These are phyloP conservation scores for Wallacemonas sp. DNA, from an alignment of 208 protist genomes.

Conservation along the genomic window DNA sequence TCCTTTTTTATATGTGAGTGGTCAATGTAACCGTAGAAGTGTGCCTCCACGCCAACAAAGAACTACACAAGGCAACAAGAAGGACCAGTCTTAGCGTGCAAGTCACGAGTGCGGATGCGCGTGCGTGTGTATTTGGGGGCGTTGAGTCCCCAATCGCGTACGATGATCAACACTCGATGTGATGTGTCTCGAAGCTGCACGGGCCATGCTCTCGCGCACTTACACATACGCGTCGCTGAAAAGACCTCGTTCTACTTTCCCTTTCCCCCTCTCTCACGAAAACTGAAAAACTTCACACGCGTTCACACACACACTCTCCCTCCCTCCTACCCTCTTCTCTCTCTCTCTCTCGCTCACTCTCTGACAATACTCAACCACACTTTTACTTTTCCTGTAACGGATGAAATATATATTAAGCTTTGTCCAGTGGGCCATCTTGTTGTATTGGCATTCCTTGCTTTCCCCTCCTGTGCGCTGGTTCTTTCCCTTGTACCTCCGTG, in stretches of 20 bases:
- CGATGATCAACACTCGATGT: no score
- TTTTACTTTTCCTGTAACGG: neutral
- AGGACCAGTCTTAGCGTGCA: no score
- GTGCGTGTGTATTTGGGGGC: neutral
- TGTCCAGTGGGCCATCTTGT: neutral
- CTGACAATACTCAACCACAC: neutral
- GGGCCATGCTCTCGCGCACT: neutral
- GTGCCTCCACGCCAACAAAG: no score
- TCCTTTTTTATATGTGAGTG: conserved; percentile 7
- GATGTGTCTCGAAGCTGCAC: no score
- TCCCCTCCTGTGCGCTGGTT: neutral
- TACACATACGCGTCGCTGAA: neutral
- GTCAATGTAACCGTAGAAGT: neutral
- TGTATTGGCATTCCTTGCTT: neutral
- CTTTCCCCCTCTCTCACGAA: neutral
- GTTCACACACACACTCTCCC: no score
- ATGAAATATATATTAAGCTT: no score
- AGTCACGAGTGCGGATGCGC: neutral
- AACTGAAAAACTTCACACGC: neutral
- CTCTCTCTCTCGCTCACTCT: neutral
- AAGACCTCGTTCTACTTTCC: neutral
- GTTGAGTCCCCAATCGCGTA: neutral
- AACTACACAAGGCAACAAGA: no score
- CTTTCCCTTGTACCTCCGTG: neutral
- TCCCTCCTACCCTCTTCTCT: neutral